phyloP scores from a whole-genome alignment of 2,329 filamentous ascomycete genomes.

The Sclerotinia minor region DNA sequence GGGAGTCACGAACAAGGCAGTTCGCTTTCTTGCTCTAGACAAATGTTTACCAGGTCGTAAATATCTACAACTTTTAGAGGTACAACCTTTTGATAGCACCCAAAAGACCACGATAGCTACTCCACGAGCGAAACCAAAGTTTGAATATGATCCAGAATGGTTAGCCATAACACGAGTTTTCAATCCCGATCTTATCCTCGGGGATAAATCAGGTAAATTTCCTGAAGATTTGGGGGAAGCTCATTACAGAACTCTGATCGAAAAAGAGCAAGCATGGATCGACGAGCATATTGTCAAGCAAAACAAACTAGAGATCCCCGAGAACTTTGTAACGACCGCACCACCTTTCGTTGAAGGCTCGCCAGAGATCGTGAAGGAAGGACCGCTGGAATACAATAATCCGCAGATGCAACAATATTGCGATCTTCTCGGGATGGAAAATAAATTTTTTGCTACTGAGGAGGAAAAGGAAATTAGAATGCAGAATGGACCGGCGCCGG shows the following conservation, averaged over 20 bases:
- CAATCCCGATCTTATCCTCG: slow-evolving; percentile 62
- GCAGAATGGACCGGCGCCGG: slow-evolving; percentile 55
- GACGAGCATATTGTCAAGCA: slow-evolving; percentile 68
- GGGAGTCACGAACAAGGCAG: slow-evolving; percentile 74
- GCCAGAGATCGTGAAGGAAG: slow-evolving; percentile 58
- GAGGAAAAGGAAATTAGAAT: slow-evolving; percentile 66
- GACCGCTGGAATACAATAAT: slow-evolving; percentile 80
- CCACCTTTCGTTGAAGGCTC: slow-evolving; percentile 63
- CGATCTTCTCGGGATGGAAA: slow-evolving; percentile 70
- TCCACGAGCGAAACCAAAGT: slow-evolving; percentile 33
- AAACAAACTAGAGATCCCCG: slow-evolving; percentile 66
- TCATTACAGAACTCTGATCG: slow-evolving; percentile 67
- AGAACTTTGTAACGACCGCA: slow-evolving; percentile 77
- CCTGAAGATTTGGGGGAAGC: slow-evolving; percentile 66
- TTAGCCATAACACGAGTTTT: slow-evolving; percentile 89
- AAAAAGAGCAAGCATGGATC: slow-evolving; percentile 74
- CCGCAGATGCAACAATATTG: slow-evolving; percentile 85
- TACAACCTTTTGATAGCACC: slow-evolving; percentile 49
- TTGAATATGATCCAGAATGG: slow-evolving; percentile 86
- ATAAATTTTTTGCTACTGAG: slow-evolving; percentile 71
- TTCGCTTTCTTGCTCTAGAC: slow-evolving; percentile 85
- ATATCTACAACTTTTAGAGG: slow-evolving; percentile 76
- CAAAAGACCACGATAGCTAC: slow-evolving; percentile 29
- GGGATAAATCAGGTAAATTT: slow-evolving; percentile 54
- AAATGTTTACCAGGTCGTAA: slow-evolving; percentile 81